These are phyloP conservation scores for Stephania japonica DNA, from an alignment of 164 flowering plant species.

Conservation along the genomic window DNA sequence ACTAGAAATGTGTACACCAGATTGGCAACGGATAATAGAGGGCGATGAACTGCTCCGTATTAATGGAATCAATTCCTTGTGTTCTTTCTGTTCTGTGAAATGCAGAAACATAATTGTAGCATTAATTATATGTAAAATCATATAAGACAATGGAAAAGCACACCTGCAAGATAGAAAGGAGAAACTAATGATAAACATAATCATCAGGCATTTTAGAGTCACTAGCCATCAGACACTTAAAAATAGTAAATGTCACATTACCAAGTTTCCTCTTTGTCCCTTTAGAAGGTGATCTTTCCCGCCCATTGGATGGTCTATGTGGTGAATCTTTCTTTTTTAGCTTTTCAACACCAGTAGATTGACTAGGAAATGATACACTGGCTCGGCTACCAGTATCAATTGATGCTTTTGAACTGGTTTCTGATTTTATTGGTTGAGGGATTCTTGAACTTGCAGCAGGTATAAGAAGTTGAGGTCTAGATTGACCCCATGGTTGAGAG, in stretches of 20 bases:
- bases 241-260: conserved; percentile 18
- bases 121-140: not conserved
- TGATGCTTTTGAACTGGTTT: conserved; percentile 25
- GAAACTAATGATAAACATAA: not conserved
- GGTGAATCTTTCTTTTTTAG: conserved; percentile 25
- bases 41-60: conserved; percentile 47
- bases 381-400: conserved; percentile 27
- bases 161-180: not conserved
- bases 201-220: not conserved
- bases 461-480: conserved; percentile 54
- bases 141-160: not conserved
- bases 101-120: conserved; percentile 10
- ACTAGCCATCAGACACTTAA: not conserved
- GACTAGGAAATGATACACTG: conserved; percentile 18
- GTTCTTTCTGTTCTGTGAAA: conserved; percentile 68
- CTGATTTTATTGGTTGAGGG: conserved; percentile 33
- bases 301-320: conserved; percentile 24
- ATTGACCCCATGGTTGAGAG: conserved; percentile 25
- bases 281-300: conserved; percentile 36
- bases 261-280: conserved; percentile 66
- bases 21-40: conserved; percentile 31
- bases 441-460: conserved; percentile 44
- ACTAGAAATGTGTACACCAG: conserved; percentile 51
- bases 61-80: conserved; percentile 55
- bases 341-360: conserved; percentile 21